Conservation (phyloP, 1,284 basidiomycete genomes). For the Mycosarcoma mackinlayi region DNA sequence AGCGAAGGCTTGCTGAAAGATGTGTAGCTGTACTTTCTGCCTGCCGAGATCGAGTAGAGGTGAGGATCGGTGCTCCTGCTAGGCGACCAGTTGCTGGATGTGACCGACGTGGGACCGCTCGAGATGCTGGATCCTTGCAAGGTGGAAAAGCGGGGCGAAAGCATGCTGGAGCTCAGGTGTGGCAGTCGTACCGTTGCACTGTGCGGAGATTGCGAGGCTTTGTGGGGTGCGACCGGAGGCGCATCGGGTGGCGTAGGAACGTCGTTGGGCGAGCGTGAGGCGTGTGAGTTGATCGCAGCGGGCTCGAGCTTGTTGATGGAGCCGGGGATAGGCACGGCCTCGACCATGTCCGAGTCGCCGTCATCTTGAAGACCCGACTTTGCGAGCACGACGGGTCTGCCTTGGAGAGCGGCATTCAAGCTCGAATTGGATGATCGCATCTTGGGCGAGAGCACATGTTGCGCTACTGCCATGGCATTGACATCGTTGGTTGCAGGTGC, state of each 20-base stretch:
- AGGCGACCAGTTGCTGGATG: constrained; percentile 54
- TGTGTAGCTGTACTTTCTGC: constrained; percentile 47
- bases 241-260: constrained; percentile 64
- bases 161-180: constrained; percentile 42
- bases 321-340: constrained; percentile 55
- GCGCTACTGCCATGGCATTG: constrained; percentile 28
- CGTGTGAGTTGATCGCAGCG: constrained; percentile 22
- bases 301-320: constrained; percentile 29
- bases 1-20: constrained; percentile 56
- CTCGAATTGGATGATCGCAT: constrained; percentile 45
- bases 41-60: constrained; percentile 53
- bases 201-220: constrained; percentile 33
- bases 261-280: constrained; percentile 57
- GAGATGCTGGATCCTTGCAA: constrained; percentile 52
- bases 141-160: constrained; percentile 42
- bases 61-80: constrained; percentile 49
- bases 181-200: constrained; percentile 37
- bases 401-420: constrained; percentile 38
- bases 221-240: constrained; percentile 26
- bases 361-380: constrained; percentile 26
- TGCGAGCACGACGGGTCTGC: constrained; percentile 2
- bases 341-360: constrained; percentile 54
- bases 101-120: constrained; percentile 47
- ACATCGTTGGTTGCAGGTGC: constrained; percentile 42
- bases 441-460: constrained; percentile 32